Base-by-base conservation (phyloP, 2,329 filamentous ascomycete species). In the Rosellinia necatrix region DNA sequence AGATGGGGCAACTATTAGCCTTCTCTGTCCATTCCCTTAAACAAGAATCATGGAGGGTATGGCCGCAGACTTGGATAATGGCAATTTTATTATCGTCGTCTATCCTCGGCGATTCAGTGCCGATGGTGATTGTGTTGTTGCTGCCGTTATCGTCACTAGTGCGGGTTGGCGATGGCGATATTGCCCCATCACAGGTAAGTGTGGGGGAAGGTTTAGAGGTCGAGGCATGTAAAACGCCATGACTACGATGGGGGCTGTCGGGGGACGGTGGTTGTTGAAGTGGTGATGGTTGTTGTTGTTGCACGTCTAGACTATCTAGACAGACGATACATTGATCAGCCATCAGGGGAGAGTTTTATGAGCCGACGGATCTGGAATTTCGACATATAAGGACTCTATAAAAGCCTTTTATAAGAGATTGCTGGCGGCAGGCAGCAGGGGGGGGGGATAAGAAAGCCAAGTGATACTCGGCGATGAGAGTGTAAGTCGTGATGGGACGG, bases 1-100 rank as follows among this genome's bases (percentile, higher is more conserved):
- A 99, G 73, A 99, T 96, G 41, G 94, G 94, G 74, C 94, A 99
- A 71, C 92, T 97, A 75, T 97, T 99, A 62, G 94, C 93, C 73
- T 96, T 89, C 75, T 96, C 91, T 41, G 93, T 91, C 94, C 94
- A 99, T 65, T 92, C 91, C 66, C 89, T 89, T 65, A 99, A 82
- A 74, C 94, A 99, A 49, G 89, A 86, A 76, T 99, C 88, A 76
- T 99, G 94, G 66, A 99, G 81, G 66, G 92, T 84, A 78, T 99
- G 96, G 56, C 91, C 90, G 75, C 94, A 99, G 42, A 91, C 88
- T 58, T 86, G 79, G 46, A 88, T 82, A 52, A 81, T 75, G 35
- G 85, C 84, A 59, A 87, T 79, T 56, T 76, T 74, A 63, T 78
- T 73, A 65, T 75, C 66, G 27, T 73, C 68, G 53, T 65, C 62